Evolutionary conservation across 192 early-diverging fungal genomes (phyloP), one percentile per base, ranked within the genome.

Genomic region (Mortierella claussenii): DNA sequence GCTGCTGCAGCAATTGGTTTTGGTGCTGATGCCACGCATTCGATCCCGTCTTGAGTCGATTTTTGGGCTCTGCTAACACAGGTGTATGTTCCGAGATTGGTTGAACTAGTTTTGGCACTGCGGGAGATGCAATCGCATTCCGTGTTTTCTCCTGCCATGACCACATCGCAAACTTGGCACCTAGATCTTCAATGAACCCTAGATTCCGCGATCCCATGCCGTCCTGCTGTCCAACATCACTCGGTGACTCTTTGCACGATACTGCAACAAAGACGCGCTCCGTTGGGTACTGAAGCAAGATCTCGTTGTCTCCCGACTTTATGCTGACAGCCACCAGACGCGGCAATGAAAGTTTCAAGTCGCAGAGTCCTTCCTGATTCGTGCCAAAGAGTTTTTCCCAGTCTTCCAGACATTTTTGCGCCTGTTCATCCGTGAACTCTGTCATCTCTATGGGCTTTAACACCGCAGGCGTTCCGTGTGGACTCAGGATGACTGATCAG

Each of bases 61-160:
- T 76, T 21, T 59, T 66, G 1, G 64, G 64, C 47, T 76, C 73
- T 60, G 59, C 65, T 12, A 67, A 33, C 17, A 67, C 59, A 37
- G 63, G 73, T 1, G 64, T 67, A 43, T 66, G 49, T 17, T 76
- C 73, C 17, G 73, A 55, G 9, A 67, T 61, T 12, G 73, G 58
- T 24, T 66, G 63, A 12, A 67, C 57, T 4, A 76, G 73, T 26
- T 67, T 76, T 21, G 73, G 73, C 6, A 76, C 73, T 3, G 63
- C 63, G 3, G 73, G 73, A 3, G 73, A 65, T 43, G 59, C 51
- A 34, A 76, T 76, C 1, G 73, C 64, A 42, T 76, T 76, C 33
- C 73, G 65, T 28, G 73, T 67, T 33, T 60, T 66, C 54, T 76
- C 73, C 31, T 76, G 73, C 73, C 73, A 76, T 1, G 65, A 62